Base-by-base conservation (phyloP, 768 basidiomycete species). In the Panaeolus papilionaceus region DNA sequence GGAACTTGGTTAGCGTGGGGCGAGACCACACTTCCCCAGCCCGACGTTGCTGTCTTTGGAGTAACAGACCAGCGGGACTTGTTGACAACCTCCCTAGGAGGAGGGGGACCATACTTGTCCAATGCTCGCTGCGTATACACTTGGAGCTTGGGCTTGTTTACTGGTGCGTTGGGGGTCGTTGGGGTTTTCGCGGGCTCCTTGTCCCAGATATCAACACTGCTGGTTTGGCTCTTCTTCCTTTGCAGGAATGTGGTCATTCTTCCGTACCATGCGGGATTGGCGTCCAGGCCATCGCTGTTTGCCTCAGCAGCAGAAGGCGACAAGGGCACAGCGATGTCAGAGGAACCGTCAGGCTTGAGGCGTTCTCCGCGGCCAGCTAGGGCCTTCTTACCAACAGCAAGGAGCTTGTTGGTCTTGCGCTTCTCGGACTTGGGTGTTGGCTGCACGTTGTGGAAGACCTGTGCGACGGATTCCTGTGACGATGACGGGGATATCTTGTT, bases 331-430 rank as follows among this genome's bases (percentile, higher is more conserved):
- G 66, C 42, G 23, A 70, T 4, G 14, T 79, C 79, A 16, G 80
- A 79, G 18, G 38, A 70, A 33, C 69, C 70, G 45, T 75, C 73
- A 26, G 69, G 68, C 65, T 76, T 74, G 39, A 77, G 68, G n/a
- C 66, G 74, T 64, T 82, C 79, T 40, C 75, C 61, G 5, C 69
- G 54, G 12, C 47, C 47, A 58, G 75, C 76, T 33, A 78, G 67
- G 23, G 79, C 78, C 72, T 80, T 85, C 70, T 80, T 80, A 11
- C 85, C 82, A 64, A 86, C 70, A 26, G 83, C 80, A 75, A 82
- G 79, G 26, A 86, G 72, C 74, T 80, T 87, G 72, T 77, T 80
- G 38, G 81, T 75, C 62, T 73, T 75, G 64, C 74, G 79, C 64
- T 73, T 69, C 51, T 69, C 66, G 16, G 67, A 65, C 33, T 62